Evolutionary conservation across 805 yeast genomes (phyloP), one percentile per base, ranked within the genome.

Genomic region (Kazachstania martiniae): DNA sequence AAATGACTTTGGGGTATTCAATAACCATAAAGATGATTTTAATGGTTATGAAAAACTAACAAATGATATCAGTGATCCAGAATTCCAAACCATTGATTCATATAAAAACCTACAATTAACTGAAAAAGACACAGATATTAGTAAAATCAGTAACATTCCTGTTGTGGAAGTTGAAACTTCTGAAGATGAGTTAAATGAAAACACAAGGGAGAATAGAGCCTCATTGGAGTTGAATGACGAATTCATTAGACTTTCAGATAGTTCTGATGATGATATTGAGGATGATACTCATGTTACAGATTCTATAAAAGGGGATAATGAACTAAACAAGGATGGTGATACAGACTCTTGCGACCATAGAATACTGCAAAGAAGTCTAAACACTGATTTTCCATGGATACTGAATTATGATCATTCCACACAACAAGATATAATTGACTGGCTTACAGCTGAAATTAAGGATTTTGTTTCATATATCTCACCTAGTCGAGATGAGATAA

Each of bases 381-480:
- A 36, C 26, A 31, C 32, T 25, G 62, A 57, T 30, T 59, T 49
- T 39, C 94, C 94, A 0, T 86, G 95, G 95, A 68, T 82, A 15
- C 65, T 74, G 34, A 73, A 77, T 40, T 81, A 76, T 40, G 86
- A 82, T 43, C 93, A 83, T 49, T 72, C 85, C 1, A 70, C 62
- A 33, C 86, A 81, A 49, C 67, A 68, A 43, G 89, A 82, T 46
- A 74, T 86, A 21, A 77, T 87, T 1, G 86, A 80, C 41, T 85
- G 95, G 91, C 65, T 89, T 22, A 79, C 91, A 4, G 63, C 70
- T 59, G 98, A 89, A 51, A 82, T 89, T 43, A 70, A 69, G 41
- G 94, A 85, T 49, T 89, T 85, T 53, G 80, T 83, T 15, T 71
- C 73, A 26, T 89, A 85, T 54, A 75, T 87, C 17, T 81, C 95